phyloP scores from a whole-genome alignment of 2,329 filamentous ascomycete genomes.

The Nemania diffusa region DNA sequence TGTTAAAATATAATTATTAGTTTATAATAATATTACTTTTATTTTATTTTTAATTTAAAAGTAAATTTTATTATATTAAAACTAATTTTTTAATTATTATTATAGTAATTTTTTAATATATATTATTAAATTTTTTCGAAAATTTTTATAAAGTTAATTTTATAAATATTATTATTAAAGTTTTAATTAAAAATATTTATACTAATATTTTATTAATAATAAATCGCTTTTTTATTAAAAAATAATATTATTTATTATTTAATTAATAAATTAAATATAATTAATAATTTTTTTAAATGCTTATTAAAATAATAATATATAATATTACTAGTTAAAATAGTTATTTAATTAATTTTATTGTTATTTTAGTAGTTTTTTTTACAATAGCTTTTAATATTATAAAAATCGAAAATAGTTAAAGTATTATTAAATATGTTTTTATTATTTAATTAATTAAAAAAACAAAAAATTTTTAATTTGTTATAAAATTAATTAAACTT shows the following conservation, averaged over 20 bases:
- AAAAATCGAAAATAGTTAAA: neutral
- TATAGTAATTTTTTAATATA: neutral
- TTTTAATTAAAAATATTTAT: slow-evolving; percentile 3
- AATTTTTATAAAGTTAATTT: neutral
- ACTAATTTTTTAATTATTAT: neutral
- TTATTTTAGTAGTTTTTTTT: neutral
- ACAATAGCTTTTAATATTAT: no score
- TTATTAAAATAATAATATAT: neutral
- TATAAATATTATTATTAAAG: slow-evolving; percentile 12
- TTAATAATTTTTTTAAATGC: slow-evolving; percentile 6
- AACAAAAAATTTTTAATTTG: no score
- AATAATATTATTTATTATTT: neutral
- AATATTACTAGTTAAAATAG: neutral
- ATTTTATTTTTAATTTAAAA: no score
- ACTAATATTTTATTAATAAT: neutral
- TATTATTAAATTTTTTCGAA: neutral
- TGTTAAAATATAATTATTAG: no score
- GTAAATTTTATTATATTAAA: slow-evolving; percentile 17
- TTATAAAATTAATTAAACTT: no score
- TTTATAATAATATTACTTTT: no score
- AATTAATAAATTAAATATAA: neutral
- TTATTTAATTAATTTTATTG: neutral
- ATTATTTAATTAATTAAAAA: slow-evolving; percentile 8
- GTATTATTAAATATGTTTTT: neutral
- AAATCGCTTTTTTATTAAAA: slow-evolving; percentile 7